Conservation (phyloP, 768 basidiomycete species). For the Tephrocybe sp. region DNA sequence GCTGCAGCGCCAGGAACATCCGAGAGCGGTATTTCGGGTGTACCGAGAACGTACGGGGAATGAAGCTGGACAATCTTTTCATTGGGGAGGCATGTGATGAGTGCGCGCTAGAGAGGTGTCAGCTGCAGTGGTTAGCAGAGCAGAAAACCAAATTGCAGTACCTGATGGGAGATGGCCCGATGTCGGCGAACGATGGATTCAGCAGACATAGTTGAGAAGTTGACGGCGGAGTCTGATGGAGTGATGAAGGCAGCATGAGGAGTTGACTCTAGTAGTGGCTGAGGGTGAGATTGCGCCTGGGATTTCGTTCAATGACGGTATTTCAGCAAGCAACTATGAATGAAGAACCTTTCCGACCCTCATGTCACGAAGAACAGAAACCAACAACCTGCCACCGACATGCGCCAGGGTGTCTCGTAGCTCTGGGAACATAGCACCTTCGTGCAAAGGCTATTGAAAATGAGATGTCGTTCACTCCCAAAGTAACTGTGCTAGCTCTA, state of each 20-base stretch:
- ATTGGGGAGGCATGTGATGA: slow-evolving; percentile 31
- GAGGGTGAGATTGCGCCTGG: slow-evolving; percentile 52
- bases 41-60: slow-evolving; percentile 24
- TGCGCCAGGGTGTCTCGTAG: slow-evolving; percentile 61
- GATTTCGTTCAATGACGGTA: neutral
- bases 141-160: slow-evolving; percentile 18
- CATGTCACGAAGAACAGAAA: slow-evolving; percentile 68
- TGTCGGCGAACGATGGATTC: slow-evolving; percentile 51
- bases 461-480: no score
- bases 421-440: slow-evolving; percentile 47
- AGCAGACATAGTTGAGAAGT: slow-evolving; percentile 61
- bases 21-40: slow-evolving; percentile 10
- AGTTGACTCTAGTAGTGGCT: slow-evolving; percentile 35
- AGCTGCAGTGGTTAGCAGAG: neutral
- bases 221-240: slow-evolving; percentile 47
- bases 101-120: slow-evolving; percentile 26
- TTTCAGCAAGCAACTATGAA: neutral
- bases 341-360: slow-evolving; percentile 48
- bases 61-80: slow-evolving; percentile 43
- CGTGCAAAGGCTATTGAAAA: slow-evolving; percentile 48
- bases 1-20: slow-evolving; percentile 39
- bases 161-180: slow-evolving; percentile 73
- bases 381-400: slow-evolving; percentile 69
- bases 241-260: slow-evolving; percentile 63
- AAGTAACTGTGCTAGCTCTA: slow-evolving; percentile 6